Evolutionary conservation across 768 basidiomycete genomes (phyloP), one percentile per base, ranked within the genome.

Genomic region (Pleurotus djamor): DNA sequence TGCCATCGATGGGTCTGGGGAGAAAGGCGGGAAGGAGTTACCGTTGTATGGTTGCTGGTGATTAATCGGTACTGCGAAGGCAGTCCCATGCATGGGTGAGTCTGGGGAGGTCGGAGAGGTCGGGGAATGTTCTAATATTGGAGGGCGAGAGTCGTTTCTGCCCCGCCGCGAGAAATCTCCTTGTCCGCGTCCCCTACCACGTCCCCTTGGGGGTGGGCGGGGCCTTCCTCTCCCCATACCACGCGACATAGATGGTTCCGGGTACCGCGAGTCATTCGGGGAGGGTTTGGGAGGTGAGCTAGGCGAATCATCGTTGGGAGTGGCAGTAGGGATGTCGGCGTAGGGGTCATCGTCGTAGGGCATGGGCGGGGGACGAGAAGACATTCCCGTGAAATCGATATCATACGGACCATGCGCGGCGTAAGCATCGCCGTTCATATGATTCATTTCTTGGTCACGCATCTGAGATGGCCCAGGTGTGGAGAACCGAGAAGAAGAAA

Each of bases 261-360:
- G 37, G 34, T 35, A 57, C 58, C 64, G 8, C 3, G 36, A 28
- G 8, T 17, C 17, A 34, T 33, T 38, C 52, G 33, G n/a, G 52
- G 16, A 9, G 10, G 16, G 35, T 54, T 36, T 35, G 16, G 4
- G 41, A 41, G 9, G 12, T 5, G 54, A 32, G 8, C n/a, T n/a
- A 4, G 12, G 28, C 17, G 37, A 5, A 5, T 21, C 36, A n/a
- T 44, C 28, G 17, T 32, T 21, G 4, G 14, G 10, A 21, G 9
- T 56, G 56, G 36, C 37, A 13, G 32, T 65, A 41, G 67, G 64
- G 17, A 67, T 66, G 51, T 86, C 83, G 16, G 85, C 78, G 67
- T 92, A 92, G 8, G 91, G 91, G 63, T 93, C 91, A 32, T 56
- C 54, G 59, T 92, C 89, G 65, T 92, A 93, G 32, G 91, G 88